Base-by-base conservation (phyloP, 192 early-diverging fungal species). In the Rhizophagus clarus region DNA sequence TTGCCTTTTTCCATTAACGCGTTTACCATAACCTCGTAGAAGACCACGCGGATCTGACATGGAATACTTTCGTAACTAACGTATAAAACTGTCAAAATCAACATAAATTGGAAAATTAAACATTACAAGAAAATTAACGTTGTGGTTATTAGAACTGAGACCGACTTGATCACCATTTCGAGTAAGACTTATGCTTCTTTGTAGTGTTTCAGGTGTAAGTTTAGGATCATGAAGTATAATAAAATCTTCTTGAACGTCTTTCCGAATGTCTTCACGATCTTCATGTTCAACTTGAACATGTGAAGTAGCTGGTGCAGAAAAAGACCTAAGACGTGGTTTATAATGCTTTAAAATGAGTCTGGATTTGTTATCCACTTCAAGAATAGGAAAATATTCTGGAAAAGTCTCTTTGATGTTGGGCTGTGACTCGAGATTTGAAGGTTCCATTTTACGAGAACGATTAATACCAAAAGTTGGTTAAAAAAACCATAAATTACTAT, bases 101-200 rank as follows among this genome's bases (percentile, higher is more conserved):
- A 32, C 37, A 40, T 40, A 40, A 70, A n/a, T n/a, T 42, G 31
- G 37, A 40, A 70, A 66, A 28, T 66, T 66, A 31, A 31, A 31
- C 29, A 66, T 42, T 42, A 70, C 37, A 40, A 40, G 34, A 42
- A 70, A 70, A 42, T 22, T 24, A 70, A 37, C n/a, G 20, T n/a
- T n/a, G n/a, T 70, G 20, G n/a, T 56, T 56, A 56, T 56, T 56
- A 70, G n/a, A 42, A 42, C n/a, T 40, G 22, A 70, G 22, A 40
- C 32, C 14, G 22, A 70, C 68, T 22, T 70, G 68, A 42, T 70
- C 68, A 42, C 31, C n/a, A 24, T 70, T 70, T 70, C n/a, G 31
- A 11, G 34, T 40, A 42, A 70, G 37, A n/a, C 68, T 22, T 70
- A 42, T 40, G 22, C 37, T 70, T 70, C 68, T 40, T 32, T 37